These are phyloP conservation scores for Paramecium octaurelia DNA, from an alignment of 73 alveolate species.

Conservation along the genomic window DNA sequence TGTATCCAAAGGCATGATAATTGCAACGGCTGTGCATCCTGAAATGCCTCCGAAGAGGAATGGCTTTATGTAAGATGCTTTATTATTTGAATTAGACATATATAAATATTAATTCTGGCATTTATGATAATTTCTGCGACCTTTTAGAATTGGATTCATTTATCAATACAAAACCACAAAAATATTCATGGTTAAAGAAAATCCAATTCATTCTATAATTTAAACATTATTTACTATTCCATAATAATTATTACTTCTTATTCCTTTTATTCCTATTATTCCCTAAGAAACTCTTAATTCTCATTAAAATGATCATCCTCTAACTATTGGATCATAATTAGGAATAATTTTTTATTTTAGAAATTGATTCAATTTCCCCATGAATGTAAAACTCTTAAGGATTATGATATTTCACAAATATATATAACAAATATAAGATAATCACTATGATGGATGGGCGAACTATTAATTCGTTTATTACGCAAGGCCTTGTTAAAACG, in stretches of 20 bases:
- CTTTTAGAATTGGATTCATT: neutral
- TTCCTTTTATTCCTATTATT: neutral
- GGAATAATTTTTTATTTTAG: too few relatives aligned
- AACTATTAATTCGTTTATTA: neutral
- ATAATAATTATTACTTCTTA: neutral
- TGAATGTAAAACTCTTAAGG: neutral
- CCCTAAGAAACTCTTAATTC: too few relatives aligned
- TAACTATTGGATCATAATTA: too few relatives aligned
- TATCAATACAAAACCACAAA: neutral
- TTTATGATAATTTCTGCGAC: neutral
- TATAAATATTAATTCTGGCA: neutral
- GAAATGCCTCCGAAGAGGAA: constrained; percentile 81
- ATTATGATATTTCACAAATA: neutral
- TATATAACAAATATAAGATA: neutral
- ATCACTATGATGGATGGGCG: neutral
- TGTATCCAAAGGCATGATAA: constrained; percentile 80
- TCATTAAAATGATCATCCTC: too few relatives aligned
- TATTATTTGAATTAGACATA: neutral
- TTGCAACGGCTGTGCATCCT: constrained; percentile 79
- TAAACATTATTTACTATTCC: neutral
- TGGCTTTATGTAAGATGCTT: constrained; percentile 58
- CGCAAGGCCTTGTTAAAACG: neutral
- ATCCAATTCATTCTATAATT: neutral
- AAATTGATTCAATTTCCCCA: too few relatives aligned
- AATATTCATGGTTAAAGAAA: neutral